phyloP scores from a whole-genome alignment of 495 filamentous ascomycete species.

The Ascobolus immersus region DNA sequence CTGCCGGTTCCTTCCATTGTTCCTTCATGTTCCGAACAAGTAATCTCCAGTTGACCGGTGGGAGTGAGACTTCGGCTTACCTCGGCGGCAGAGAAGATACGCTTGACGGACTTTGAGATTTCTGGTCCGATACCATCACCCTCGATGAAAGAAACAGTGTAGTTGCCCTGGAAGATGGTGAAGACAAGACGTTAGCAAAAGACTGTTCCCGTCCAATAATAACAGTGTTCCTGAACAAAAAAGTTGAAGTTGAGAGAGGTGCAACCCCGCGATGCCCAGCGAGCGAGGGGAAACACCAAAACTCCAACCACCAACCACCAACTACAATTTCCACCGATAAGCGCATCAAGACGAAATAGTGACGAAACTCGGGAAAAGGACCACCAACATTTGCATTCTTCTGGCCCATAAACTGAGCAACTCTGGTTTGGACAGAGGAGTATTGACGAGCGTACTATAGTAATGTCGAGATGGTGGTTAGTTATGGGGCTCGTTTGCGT shows the following conservation, averaged over 20 bases:
- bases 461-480: too few relatives aligned
- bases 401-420: background rate
- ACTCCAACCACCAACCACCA: too few relatives aligned
- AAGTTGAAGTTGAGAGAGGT: background rate
- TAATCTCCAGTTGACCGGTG: conserved; percentile 2
- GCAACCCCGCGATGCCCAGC: background rate
- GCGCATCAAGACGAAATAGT: too few relatives aligned
- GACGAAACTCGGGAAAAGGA: too few relatives aligned
- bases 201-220: conserved; percentile 1
- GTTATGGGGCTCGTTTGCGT: too few relatives aligned
- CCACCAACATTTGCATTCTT: background rate
- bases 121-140: conserved; percentile 96
- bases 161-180: conserved; percentile 57
- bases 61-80: conserved; percentile 23
- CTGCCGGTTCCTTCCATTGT: background rate
- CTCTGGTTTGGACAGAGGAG: too few relatives aligned
- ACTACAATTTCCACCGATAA: too few relatives aligned
- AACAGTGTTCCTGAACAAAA: conserved; percentile 2
- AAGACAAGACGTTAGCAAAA: conserved; percentile 10
- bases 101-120: conserved; percentile 89
- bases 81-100: conserved; percentile 87
- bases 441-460: too few relatives aligned
- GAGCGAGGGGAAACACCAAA: too few relatives aligned
- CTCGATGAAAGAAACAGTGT: conserved; percentile 87
- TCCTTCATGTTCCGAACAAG: background rate